A percentile compares a stretch with the other conserved stretches of the same genome.
Conservation (phyloP, 225 moss, liverwort and hornwort species). For the Anthoceros angustus region DNA sequence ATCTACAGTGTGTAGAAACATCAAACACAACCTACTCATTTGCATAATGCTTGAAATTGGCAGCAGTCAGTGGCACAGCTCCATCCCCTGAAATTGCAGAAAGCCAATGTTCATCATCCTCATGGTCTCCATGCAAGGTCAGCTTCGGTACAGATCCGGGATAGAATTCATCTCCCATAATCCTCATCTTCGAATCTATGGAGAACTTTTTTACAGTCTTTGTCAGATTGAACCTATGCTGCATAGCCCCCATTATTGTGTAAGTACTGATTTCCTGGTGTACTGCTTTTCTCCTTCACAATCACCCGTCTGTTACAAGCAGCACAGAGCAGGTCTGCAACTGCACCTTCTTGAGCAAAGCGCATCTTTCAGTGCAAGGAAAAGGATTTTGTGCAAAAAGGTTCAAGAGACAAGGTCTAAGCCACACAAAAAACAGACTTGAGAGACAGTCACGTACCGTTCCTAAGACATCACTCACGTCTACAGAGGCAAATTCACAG, state of each 20-base stretch:
- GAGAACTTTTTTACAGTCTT: slow-evolving; percentile 64
- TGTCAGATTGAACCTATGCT: slow-evolving; percentile 74
- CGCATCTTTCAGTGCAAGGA: not conserved
- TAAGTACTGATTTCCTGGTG: not conserved
- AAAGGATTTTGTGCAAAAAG: not conserved
- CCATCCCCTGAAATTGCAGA: slow-evolving; percentile 51
- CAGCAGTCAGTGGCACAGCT: slow-evolving; percentile 32
- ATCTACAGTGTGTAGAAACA: slow-evolving; percentile 6
- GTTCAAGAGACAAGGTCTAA: not conserved
- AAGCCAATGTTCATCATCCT: slow-evolving; percentile 28
- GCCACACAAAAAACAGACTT: not conserved
- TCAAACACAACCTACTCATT: slow-evolving; percentile 37
- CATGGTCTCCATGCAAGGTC: slow-evolving; percentile 50
- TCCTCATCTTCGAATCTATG: slow-evolving; percentile 47
- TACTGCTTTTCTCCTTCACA: not conserved
- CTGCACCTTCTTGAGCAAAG: not conserved
- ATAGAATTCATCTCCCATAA: slow-evolving; percentile 48
- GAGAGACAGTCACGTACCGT: slow-evolving; percentile 40
- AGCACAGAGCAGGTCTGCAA: not conserved
- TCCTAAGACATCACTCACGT: slow-evolving; percentile 68
- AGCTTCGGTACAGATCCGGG: slow-evolving; percentile 39
- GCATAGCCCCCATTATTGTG: slow-evolving; percentile 12
- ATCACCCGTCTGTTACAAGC: not conserved
- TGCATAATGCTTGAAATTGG: slow-evolving; percentile 40
- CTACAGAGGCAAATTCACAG: slow-evolving; percentile 73